Evolutionary conservation across 768 basidiomycete genomes (phyloP).

Genomic region (Boletus huronensis): DNA sequence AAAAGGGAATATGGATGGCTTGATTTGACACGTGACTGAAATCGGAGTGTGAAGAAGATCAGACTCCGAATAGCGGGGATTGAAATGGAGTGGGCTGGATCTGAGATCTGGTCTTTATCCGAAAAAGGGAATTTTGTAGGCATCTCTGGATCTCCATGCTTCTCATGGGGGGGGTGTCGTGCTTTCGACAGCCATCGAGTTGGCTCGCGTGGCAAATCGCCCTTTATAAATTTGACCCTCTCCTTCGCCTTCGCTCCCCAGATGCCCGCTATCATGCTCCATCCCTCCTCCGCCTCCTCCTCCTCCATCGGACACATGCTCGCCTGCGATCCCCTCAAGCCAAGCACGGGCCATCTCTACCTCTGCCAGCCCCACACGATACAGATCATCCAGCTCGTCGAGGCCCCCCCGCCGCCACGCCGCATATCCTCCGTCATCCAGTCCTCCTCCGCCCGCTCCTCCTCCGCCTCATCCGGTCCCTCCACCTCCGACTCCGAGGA

Average conservation of each 20-base stretch:
- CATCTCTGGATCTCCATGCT: conserved; percentile 15
- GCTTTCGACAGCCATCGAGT: conserved; percentile 5
- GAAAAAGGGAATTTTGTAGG: conserved; percentile 1
- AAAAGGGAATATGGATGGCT: conserved; percentile 18
- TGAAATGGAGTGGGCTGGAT: conserved; percentile 4
- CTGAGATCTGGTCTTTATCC: conserved; percentile 20
- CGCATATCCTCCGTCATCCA: conserved; percentile 33
- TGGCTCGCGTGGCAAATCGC: conserved; percentile 30
- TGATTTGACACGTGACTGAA: conserved; percentile 14
- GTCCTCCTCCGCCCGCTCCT: conserved; percentile 40
- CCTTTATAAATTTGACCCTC: conserved; percentile 19
- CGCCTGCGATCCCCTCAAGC: conserved; percentile 35
- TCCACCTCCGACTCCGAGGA: conserved; percentile 37
- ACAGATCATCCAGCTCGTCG: conserved; percentile 73
- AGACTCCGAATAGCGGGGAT: background rate
- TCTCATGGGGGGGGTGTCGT: conserved; percentile 17
- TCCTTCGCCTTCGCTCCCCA: conserved; percentile 9
- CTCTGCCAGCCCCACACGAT: conserved; percentile 48
- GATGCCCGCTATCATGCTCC: conserved; percentile 27
- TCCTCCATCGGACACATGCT: conserved; percentile 22
- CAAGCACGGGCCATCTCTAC: conserved; percentile 41
- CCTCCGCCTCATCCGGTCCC: conserved; percentile 35
- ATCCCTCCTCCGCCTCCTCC: conserved; percentile 20
- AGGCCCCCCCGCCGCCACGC: conserved; percentile 52
- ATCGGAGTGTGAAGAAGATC: background rate